Conservation (phyloP, 1,139 yeast species). For the Kluyveromyces sp. region DNA sequence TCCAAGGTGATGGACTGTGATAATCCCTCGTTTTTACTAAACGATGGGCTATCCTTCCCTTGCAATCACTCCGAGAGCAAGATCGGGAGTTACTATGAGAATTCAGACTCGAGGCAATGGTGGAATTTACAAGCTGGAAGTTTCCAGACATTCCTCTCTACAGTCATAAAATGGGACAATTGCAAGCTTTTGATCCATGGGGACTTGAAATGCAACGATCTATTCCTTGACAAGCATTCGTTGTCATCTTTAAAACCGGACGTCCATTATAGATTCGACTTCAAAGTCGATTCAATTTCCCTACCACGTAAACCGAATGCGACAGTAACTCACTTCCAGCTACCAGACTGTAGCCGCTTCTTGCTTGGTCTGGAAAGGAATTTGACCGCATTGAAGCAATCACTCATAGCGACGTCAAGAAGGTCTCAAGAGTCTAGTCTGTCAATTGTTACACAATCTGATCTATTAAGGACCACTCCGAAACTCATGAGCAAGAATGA, state of each 20-base stretch:
- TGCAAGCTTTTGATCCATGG: constrained; percentile 34
- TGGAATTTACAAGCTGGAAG: constrained; percentile 37
- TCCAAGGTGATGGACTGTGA: constrained; percentile 34
- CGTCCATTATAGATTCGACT: constrained; percentile 35
- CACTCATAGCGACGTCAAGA: constrained; percentile 25
- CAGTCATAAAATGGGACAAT: constrained; percentile 29
- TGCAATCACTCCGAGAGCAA: constrained; percentile 9
- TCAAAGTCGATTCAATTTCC: neutral
- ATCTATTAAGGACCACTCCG: constrained; percentile 27
- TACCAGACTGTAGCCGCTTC: constrained; percentile 29
- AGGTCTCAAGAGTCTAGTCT: constrained; percentile 30
- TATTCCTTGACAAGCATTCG: constrained; percentile 4
- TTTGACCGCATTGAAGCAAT: constrained; percentile 22
- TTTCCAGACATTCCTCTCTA: constrained; percentile 32
- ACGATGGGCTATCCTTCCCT: constrained; percentile 1
- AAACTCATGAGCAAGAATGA: constrained; percentile 24
- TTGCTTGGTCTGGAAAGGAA: constrained; percentile 29
- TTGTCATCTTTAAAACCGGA: constrained; percentile 22
- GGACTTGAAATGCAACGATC: constrained; percentile 12
- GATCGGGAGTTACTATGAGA: constrained; percentile 30
- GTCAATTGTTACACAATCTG: constrained; percentile 29
- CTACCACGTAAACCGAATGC: neutral
- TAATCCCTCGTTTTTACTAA: constrained; percentile 33
- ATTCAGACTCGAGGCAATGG: constrained; percentile 29
- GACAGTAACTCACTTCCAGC: neutral